These are phyloP conservation scores for Aspergillus leporis DNA, from an alignment of 495 filamentous ascomycete species.

Conservation along the genomic window DNA sequence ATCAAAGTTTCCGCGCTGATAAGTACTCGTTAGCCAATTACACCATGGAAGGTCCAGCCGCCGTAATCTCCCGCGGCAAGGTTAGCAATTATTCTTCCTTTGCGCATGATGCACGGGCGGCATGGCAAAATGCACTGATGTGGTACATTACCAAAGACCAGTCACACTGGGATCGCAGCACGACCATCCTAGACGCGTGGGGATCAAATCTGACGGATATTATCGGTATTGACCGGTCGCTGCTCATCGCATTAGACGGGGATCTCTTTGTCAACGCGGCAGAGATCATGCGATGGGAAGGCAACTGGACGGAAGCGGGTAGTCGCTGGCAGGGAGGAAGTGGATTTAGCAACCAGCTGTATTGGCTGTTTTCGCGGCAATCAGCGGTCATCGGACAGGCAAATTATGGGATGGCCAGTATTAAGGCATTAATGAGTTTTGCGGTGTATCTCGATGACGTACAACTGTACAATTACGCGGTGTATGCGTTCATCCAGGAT, in stretches of 20 bases:
- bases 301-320: constrained; percentile 35
- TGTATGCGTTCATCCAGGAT: constrained; percentile 30
- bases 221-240: constrained; percentile 32
- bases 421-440: constrained; percentile 37
- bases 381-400: constrained; percentile 34
- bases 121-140: constrained; percentile 40
- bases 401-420: constrained; percentile 25
- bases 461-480: constrained; percentile 34
- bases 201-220: constrained; percentile 33
- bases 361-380: constrained; percentile 40
- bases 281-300: constrained; percentile 43
- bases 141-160: constrained; percentile 39
- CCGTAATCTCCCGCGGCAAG: constrained; percentile 26
- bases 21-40: constrained; percentile 25
- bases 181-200: constrained; percentile 38
- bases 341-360: constrained; percentile 40
- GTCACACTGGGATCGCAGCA: constrained; percentile 28
- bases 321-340: constrained; percentile 31
- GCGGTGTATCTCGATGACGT: constrained; percentile 42
- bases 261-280: constrained; percentile 37
- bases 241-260: constrained; percentile 35
- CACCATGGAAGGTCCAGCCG: constrained; percentile 29
- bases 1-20: constrained; percentile 11
- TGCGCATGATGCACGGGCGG: constrained; percentile 31
- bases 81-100: constrained; percentile 36